Conservation (phyloP, 495 filamentous ascomycete species). For the Tuber microsphaerosporum region DNA sequence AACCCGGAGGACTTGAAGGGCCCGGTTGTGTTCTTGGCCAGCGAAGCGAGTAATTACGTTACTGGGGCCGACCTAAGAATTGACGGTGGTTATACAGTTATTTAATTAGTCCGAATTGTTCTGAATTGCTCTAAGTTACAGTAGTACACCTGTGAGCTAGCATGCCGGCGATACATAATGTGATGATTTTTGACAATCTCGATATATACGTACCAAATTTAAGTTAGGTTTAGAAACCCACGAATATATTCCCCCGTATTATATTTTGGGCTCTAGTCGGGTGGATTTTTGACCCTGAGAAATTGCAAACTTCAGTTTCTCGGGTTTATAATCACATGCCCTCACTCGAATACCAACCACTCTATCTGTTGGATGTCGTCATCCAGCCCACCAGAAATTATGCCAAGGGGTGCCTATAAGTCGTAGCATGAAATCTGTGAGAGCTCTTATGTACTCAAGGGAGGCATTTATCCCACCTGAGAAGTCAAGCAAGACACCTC, state of each 20-base stretch:
- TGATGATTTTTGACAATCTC: neutral
- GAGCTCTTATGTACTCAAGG: neutral
- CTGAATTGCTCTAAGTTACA: neutral
- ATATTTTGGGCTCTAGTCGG: neutral
- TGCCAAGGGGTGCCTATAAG: neutral
- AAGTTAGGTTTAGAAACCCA: neutral
- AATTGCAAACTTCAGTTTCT: too few relatives aligned
- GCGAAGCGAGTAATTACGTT: slow-evolving; percentile 76
- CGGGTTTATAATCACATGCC: neutral
- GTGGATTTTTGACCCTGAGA: neutral
- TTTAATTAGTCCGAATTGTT: slow-evolving; percentile 46
- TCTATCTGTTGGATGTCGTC: neutral
- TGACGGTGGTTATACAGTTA: slow-evolving; percentile 85
- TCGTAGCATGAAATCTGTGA: neutral
- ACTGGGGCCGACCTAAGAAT: slow-evolving; percentile 86
- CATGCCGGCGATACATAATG: neutral
- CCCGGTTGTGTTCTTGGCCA: slow-evolving; percentile 79
- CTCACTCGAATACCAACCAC: neutral
- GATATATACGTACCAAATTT: neutral
- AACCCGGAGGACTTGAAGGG: slow-evolving; percentile 89
- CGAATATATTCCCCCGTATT: neutral
- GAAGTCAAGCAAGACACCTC: neutral
- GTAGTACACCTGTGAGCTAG: neutral
- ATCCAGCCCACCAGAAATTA: neutral
- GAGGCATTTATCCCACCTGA: neutral